These are phyloP conservation scores for Omphalotus guepiniiformis DNA, from an alignment of 768 basidiomycete species.

Conservation along the genomic window DNA sequence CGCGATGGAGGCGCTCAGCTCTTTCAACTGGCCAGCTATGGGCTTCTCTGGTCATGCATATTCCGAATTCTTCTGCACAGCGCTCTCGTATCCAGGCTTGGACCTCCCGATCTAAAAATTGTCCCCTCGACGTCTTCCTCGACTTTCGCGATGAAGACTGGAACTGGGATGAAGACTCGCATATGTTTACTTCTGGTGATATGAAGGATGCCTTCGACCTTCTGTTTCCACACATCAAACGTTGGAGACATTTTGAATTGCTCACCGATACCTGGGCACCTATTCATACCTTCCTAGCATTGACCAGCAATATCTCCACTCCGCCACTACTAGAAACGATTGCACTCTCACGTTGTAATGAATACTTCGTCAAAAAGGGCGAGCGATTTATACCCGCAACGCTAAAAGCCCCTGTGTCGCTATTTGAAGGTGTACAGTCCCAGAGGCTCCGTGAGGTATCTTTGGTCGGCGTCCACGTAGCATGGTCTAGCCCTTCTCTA, in stretches of 20 bases:
- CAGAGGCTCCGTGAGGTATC: slow-evolving; percentile 24
- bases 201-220: slow-evolving; percentile 27
- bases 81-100: slow-evolving; percentile 32
- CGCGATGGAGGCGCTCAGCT: slow-evolving; percentile 46
- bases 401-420: slow-evolving; percentile 19
- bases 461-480: slow-evolving; percentile 54
- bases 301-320: slow-evolving; percentile 14
- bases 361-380: slow-evolving; percentile 24
- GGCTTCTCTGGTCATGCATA: slow-evolving; percentile 43
- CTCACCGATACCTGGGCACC: slow-evolving; percentile 32
- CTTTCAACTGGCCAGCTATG: slow-evolving; percentile 44
- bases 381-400: slow-evolving; percentile 21
- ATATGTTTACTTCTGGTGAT: slow-evolving; percentile 22
- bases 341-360: slow-evolving; percentile 29
- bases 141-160: slow-evolving; percentile 58
- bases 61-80: slow-evolving; percentile 36
- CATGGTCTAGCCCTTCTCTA: slow-evolving; percentile 43
- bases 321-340: slow-evolving; percentile 21
- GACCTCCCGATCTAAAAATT: slow-evolving; percentile 40
- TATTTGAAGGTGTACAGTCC: slow-evolving; percentile 16
- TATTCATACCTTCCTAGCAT: slow-evolving; percentile 26
- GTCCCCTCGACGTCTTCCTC: slow-evolving; percentile 47
- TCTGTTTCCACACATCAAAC: slow-evolving; percentile 23
- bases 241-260: slow-evolving; percentile 28
- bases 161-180: slow-evolving; percentile 50